Evolutionary conservation across 495 filamentous ascomycete genomes (phyloP).

Genomic region (Halenospora varia): DNA sequence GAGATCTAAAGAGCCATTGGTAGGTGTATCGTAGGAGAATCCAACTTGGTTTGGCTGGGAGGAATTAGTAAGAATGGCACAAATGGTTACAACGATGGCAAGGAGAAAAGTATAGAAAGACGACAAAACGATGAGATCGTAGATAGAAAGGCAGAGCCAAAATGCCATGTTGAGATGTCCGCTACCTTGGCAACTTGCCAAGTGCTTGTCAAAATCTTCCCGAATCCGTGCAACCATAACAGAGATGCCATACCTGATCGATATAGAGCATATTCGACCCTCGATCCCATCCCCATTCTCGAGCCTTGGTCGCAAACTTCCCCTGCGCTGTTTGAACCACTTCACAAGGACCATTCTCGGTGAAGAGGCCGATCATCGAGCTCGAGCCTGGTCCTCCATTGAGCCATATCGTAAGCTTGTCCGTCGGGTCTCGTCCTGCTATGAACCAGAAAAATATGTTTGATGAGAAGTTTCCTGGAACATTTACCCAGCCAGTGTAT

Average conservation of each 20-base stretch:
- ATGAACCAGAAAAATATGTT: slow-evolving; percentile 83
- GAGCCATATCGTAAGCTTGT: slow-evolving; percentile 64
- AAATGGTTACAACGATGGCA: too few relatives aligned
- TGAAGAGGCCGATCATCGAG: slow-evolving; percentile 67
- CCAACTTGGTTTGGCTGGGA: slow-evolving; percentile 52
- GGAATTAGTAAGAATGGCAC: slow-evolving; percentile 7
- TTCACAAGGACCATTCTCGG: slow-evolving; percentile 48
- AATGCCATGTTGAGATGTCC: too few relatives aligned
- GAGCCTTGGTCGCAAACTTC: slow-evolving; percentile 34
- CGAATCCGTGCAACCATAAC: neutral
- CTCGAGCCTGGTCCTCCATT: slow-evolving; percentile 63
- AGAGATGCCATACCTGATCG: slow-evolving; percentile 44
- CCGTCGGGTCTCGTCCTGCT: slow-evolving; percentile 56
- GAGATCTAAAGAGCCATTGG: slow-evolving; percentile 45
- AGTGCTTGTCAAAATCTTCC: neutral
- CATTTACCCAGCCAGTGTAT: slow-evolving; percentile 45
- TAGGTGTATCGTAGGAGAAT: slow-evolving; percentile 51
- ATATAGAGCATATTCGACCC: slow-evolving; percentile 73
- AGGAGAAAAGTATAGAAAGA: too few relatives aligned
- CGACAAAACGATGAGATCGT: too few relatives aligned
- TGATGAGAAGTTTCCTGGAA: slow-evolving; percentile 52
- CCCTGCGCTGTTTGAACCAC: slow-evolving; percentile 46
- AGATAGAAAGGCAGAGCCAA: too few relatives aligned
- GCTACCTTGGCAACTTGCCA: too few relatives aligned
- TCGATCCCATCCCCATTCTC: slow-evolving; percentile 64